Conservation (phyloP, 768 basidiomycete genomes). For the Tubosaeta brunneosetosa region DNA sequence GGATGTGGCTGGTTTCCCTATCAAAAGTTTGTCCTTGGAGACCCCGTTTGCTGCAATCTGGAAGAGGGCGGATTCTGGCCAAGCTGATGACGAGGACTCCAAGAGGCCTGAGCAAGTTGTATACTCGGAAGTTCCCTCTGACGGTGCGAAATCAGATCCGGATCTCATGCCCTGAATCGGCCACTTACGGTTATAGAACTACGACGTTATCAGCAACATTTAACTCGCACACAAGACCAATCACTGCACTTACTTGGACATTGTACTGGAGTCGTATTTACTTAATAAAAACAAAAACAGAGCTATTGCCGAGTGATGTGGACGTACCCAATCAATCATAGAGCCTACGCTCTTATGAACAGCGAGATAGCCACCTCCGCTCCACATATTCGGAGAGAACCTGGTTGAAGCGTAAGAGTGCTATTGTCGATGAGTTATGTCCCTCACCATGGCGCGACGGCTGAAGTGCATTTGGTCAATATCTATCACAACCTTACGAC, state of each 20-base stretch:
- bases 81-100: conserved; percentile 35
- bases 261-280: conserved; percentile 22
- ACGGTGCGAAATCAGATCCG: background rate
- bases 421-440: background rate
- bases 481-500: background rate
- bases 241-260: conserved; percentile 31
- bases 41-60: conserved; percentile 53
- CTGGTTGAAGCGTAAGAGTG: background rate
- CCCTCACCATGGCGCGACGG: conserved; percentile 18
- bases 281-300: background rate
- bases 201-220: background rate
- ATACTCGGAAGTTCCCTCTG: conserved; percentile 37
- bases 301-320: background rate
- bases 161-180: background rate
- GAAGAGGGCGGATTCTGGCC: conserved; percentile 42
- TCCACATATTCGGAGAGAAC: conserved; percentile 19
- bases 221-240: background rate
- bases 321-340: conserved; percentile 42
- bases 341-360: conserved; percentile 35
- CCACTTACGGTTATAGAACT: conserved; percentile 28
- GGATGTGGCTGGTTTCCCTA: conserved; percentile 62
- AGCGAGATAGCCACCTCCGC: conserved; percentile 34
- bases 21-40: conserved; percentile 59
- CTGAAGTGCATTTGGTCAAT: conserved; percentile 4
- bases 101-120: conserved; percentile 38